A percentile compares a stretch with the other conserved stretches of the same genome.
Conservation (phyloP, 768 basidiomycete genomes). For the Pleurotus citrinopileatus region DNA sequence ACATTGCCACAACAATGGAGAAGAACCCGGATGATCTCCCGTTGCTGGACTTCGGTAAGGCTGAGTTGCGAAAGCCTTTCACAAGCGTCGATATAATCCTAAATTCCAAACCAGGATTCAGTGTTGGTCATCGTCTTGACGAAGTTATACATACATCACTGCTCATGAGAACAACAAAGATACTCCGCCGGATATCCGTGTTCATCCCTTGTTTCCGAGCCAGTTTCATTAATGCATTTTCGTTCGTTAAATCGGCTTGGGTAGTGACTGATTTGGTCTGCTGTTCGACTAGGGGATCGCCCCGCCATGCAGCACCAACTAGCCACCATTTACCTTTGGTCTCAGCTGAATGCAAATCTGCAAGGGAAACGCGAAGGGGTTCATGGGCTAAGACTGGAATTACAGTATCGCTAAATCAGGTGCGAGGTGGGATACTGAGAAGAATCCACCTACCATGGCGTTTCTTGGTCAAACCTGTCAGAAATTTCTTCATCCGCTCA, state of each 20-base stretch:
- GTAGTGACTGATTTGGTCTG: conserved; percentile 30
- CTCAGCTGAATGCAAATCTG: conserved; percentile 81
- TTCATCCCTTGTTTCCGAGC: conserved; percentile 98
- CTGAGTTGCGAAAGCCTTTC: conserved; percentile 83
- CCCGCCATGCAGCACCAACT: conserved; percentile 94
- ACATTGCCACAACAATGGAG: conserved; percentile 93
- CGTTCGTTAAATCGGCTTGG: conserved; percentile 24
- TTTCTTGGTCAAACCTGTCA: conserved; percentile 73
- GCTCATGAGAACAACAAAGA: conserved; percentile 95
- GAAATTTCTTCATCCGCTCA: conserved; percentile 85
- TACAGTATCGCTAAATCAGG: neutral
- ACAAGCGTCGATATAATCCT: conserved; percentile 98
- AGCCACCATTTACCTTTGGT: conserved; percentile 98
- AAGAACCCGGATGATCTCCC: conserved; percentile 91
- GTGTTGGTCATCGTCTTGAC: neutral
- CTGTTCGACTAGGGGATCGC: conserved; percentile 83
- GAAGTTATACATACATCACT: conserved; percentile 65
- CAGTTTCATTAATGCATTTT: conserved; percentile 61
- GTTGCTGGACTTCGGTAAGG: conserved; percentile 85
- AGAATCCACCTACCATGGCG: conserved; percentile 52
- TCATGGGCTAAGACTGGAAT: conserved; percentile 75
- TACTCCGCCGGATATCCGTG: conserved; percentile 86
- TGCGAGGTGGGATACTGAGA: neutral
- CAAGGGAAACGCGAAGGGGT: conserved; percentile 78
- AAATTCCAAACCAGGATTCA: neutral